Base-by-base conservation (phyloP, 352 stramenopile genomes). In the Globisporangium ultimum region DNA sequence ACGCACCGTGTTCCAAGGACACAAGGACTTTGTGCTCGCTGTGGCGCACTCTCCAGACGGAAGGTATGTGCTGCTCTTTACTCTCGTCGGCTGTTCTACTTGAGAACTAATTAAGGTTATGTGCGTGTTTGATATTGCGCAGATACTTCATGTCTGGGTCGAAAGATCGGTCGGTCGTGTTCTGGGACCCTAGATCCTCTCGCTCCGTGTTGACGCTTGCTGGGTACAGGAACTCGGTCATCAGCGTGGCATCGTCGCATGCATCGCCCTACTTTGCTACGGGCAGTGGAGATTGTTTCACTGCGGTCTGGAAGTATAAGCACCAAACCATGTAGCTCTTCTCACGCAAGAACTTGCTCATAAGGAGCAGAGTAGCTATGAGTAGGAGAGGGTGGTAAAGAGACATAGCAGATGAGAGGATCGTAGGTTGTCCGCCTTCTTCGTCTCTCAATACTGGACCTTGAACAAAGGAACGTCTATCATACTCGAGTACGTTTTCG, bases 1-100 rank as follows among this genome's bases (percentile, higher is more conserved):
- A 10, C 83, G 85, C n/a, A 91, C 91, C 76, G 67, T 94, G 28
- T 94, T 93, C 73, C 80, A 91, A 66, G 85, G 83, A 21, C 85
- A 94, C 74, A 93, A 93, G 54, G 85, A 93, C 67, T 93, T 93
- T 65, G 85, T 94, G 21, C 62, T 94, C n/a, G 91, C 83, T 13
- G 85, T 93, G 14, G 85, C 83, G 12, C 91, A 94, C 65, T 90
- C 83, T 17, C 85, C 83, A 47, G 85, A 94, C 72, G 83, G 85
- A 87, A 80, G 82, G 82, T 94, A 72, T 61, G 67, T 58, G 24
- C 24, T 34, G 3, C 32, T 21, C 22, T 28, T 54, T 24, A 68
- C 28, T 38, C 40, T 14, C 24, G 24, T 15, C 53, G 14, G 24
- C 5, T 6, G 32, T 53, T 8, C 7, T 14, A 28, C 22, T 40